Conservation (phyloP, 768 basidiomycete genomes). For the Galerina marginata region DNA sequence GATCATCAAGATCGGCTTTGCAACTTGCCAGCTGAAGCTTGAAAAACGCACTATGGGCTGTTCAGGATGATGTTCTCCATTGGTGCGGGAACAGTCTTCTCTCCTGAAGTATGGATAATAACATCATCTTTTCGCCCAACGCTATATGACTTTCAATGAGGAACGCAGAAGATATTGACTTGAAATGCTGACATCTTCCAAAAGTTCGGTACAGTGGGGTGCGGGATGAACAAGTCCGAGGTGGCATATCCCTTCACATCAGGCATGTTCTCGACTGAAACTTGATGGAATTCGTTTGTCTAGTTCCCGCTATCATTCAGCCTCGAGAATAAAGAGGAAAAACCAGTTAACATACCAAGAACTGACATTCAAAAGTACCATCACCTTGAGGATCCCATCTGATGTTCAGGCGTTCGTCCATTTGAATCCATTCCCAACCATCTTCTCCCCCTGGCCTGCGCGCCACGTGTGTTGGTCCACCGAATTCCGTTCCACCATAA, state of each 20-base stretch:
- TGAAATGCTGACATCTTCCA: conserved; percentile 44
- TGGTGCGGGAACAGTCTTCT: conserved; percentile 41
- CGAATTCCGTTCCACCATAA: conserved; percentile 47
- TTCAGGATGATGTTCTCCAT: conserved; percentile 34
- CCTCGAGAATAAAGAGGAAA: not conserved
- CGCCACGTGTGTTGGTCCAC: conserved; percentile 23
- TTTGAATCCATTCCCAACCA: conserved; percentile 36
- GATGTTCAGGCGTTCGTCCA: conserved; percentile 30
- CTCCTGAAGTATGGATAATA: conserved; percentile 41
- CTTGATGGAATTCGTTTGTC: conserved; percentile 37
- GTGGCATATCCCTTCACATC: conserved; percentile 47
- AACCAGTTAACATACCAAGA: conserved; percentile 33
- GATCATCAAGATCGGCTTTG: not conserved
- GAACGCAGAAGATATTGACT: not conserved
- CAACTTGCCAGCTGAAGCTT: not conserved
- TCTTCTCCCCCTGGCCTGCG: conserved; percentile 24
- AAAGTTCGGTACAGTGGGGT: conserved; percentile 46
- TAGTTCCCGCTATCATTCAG: conserved; percentile 13
- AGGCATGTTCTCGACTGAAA: conserved; percentile 42
- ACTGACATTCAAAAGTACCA: conserved; percentile 42
- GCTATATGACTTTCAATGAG: conserved; percentile 21
- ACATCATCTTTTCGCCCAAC: conserved; percentile 48
- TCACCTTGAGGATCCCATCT: conserved; percentile 44
- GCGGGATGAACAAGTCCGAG: conserved; percentile 47
- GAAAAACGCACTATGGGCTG: conserved; percentile 29